phyloP scores from a whole-genome alignment of 495 filamentous ascomycete species.

The Letharia columbiana region DNA sequence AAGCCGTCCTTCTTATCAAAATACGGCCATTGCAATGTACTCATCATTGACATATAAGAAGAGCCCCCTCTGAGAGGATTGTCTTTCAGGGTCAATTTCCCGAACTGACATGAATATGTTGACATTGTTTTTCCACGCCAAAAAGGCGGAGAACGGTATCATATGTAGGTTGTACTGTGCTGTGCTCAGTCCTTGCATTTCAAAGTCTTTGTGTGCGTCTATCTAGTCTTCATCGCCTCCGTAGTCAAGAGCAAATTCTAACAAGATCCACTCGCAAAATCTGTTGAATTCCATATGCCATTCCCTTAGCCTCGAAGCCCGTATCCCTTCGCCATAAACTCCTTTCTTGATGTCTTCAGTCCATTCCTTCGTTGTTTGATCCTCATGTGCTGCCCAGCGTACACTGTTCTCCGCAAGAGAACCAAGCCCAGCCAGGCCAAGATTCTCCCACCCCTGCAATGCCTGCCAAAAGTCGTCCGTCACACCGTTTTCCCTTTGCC shows the following conservation, averaged over 20 bases:
- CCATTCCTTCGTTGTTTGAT: slow-evolving; percentile 63
- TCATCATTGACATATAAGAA: no score
- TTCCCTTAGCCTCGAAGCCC: slow-evolving; percentile 62
- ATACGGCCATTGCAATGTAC: background rate
- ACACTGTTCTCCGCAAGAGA: slow-evolving; percentile 88
- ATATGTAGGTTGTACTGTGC: background rate
- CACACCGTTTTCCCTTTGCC: slow-evolving; percentile 65
- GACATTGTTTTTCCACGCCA: no score
- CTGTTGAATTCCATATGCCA: slow-evolving; percentile 77
- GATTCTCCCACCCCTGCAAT: slow-evolving; percentile 74
- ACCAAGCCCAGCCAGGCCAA: slow-evolving; percentile 68
- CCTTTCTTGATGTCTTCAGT: slow-evolving; percentile 60
- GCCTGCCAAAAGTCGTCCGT: slow-evolving; percentile 91
- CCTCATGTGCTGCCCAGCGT: slow-evolving; percentile 80
- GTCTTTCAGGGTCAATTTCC: no score
- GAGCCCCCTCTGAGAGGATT: no score
- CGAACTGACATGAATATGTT: no score
- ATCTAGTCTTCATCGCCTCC: slow-evolving; percentile 27
- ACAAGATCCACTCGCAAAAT: slow-evolving; percentile 86
- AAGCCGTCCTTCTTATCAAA: background rate
- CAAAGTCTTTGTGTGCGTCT: background rate
- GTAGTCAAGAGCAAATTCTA: slow-evolving; percentile 60
- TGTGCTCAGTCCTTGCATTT: background rate
- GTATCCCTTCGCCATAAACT: slow-evolving; percentile 60
- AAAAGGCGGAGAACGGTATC: background rate